phyloP scores from a whole-genome alignment of 2,329 filamentous ascomycete genomes.

The Aureobasidium sp. region DNA sequence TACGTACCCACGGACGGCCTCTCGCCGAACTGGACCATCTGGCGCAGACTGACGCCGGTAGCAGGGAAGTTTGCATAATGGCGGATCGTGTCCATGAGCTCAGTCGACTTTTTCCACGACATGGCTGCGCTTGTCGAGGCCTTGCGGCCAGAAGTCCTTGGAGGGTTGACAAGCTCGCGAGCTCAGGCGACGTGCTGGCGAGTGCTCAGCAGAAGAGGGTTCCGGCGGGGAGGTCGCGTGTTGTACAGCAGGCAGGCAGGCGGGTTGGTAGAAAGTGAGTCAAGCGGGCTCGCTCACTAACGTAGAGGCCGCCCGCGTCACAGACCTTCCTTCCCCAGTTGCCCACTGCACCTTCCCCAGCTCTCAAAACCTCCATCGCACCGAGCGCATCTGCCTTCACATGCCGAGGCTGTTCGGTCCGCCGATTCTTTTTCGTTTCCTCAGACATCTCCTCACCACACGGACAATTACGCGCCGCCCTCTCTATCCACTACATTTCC shows the following conservation, averaged over 20 bases:
- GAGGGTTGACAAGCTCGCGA: slow-evolving; percentile 1
- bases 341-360: neutral
- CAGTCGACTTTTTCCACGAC: slow-evolving; percentile 88
- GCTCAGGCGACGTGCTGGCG: slow-evolving; percentile 3
- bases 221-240: neutral
- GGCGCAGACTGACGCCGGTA: slow-evolving; percentile 87
- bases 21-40: slow-evolving; percentile 99
- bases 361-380: neutral
- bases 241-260: neutral
- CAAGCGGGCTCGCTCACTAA: neutral
- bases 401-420: neutral
- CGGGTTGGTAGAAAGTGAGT: neutral
- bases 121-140: slow-evolving; percentile 39
- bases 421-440: neutral
- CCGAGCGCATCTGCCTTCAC: neutral
- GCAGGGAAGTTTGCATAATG: slow-evolving; percentile 96
- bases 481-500: neutral
- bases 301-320: neutral
- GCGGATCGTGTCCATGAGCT: slow-evolving; percentile 92
- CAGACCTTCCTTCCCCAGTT: neutral
- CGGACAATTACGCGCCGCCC: neutral
- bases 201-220: neutral
- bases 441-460: neutral
- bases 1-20: slow-evolving; percentile 62
- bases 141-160: slow-evolving; percentile 13